Evolutionary conservation across 768 basidiomycete species (phyloP).

Genomic region (Mycena indigotica): DNA sequence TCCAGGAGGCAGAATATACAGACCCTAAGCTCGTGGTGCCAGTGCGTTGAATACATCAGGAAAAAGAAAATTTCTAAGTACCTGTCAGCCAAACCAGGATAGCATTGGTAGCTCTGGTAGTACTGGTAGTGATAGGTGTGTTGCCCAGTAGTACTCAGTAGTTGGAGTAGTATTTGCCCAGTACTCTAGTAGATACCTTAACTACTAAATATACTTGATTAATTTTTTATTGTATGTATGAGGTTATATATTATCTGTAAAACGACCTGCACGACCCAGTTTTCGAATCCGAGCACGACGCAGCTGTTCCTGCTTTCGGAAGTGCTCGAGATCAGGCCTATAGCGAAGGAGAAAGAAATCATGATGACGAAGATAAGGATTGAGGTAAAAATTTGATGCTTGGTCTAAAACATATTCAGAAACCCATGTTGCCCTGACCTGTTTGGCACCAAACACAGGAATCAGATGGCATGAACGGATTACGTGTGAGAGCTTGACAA

Average conservation of each 20-base stretch:
- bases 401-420: slow-evolving; percentile 26
- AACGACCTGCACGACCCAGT: slow-evolving; percentile 1
- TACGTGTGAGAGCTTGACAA: slow-evolving; percentile 29
- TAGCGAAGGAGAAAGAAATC: slow-evolving; percentile 31
- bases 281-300: neutral
- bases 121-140: neutral
- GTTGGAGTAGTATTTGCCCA: neutral
- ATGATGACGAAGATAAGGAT: slow-evolving; percentile 32
- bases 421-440: slow-evolving; percentile 20
- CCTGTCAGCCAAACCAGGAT: neutral
- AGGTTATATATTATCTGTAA: neutral
- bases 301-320: neutral
- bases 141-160: neutral
- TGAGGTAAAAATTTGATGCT: slow-evolving; percentile 28
- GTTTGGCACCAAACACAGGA: slow-evolving; percentile 25
- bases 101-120: neutral
- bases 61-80: neutral
- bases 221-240: neutral
- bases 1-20: neutral
- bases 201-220: neutral
- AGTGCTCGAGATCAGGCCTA: slow-evolving; percentile 2
- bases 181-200: neutral
- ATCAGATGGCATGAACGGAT: slow-evolving; percentile 33
- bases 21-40: too few relatives aligned
- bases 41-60: too few relatives aligned